Conservation (phyloP, 2,329 filamentous ascomycete species). For the Trichoderma guizhouense region DNA sequence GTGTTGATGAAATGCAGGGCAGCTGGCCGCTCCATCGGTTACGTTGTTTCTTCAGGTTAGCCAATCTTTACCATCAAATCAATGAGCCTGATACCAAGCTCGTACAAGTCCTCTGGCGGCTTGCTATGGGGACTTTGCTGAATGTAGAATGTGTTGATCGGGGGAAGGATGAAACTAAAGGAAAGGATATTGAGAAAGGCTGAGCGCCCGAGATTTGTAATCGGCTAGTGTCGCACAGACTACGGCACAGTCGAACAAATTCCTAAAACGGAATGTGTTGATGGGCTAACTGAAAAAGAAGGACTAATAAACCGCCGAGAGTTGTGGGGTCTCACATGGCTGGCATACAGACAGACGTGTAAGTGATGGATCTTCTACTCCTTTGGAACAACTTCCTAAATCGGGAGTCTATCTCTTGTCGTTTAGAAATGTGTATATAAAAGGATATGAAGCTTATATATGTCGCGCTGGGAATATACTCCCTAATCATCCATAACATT, state of each 20-base stretch:
- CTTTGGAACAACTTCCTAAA: neutral
- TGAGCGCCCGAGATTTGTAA: neutral
- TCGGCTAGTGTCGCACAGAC: neutral
- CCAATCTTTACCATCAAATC: accelerated
- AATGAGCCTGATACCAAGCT: neutral
- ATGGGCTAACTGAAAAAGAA: neutral
- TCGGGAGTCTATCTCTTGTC: neutral
- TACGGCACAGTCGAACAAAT: neutral
- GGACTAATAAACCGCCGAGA: neutral
- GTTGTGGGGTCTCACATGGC: neutral
- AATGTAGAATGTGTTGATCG: neutral
- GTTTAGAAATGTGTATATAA: neutral
- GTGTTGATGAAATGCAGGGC: neutral
- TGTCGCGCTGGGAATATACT: neutral
- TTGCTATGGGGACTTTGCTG: neutral
- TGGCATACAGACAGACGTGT: neutral
- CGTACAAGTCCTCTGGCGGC: neutral
- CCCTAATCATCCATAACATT: neutral
- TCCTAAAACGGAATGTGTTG: neutral
- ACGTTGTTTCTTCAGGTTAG: neutral
- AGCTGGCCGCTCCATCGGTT: neutral
- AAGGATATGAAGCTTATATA: neutral
- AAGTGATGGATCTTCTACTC: neutral
- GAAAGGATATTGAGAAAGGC: neutral
- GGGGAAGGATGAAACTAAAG: neutral